These are phyloP conservation scores for Haplosporangium gracile DNA, from an alignment of 192 early-diverging fungal genomes.

Conservation along the genomic window DNA sequence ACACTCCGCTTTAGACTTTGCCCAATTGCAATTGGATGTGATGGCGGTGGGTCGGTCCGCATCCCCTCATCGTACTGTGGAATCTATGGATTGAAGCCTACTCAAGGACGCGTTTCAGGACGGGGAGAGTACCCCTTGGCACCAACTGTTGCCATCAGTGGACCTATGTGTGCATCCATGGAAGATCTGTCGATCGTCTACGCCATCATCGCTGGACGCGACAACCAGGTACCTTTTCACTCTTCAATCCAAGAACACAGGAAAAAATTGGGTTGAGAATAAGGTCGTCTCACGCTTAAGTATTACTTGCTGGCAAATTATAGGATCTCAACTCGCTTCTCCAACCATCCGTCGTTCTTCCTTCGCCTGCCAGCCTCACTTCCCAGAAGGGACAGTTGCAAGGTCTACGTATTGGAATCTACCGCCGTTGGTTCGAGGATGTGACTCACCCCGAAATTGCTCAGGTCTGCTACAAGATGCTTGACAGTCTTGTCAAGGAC, in stretches of 20 bases:
- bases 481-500: slow-evolving; percentile 46
- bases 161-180: slow-evolving; percentile 78
- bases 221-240: slow-evolving; percentile 50
- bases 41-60: slow-evolving; percentile 79
- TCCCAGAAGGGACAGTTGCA: slow-evolving; percentile 47
- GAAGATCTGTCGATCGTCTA: slow-evolving; percentile 78
- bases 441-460: slow-evolving; percentile 52
- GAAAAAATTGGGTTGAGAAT: background rate
- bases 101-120: slow-evolving; percentile 72
- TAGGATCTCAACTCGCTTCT: slow-evolving; percentile 61
- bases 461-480: slow-evolving; percentile 43
- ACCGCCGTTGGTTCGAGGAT: slow-evolving; percentile 61
- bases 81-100: slow-evolving; percentile 82
- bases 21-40: slow-evolving; percentile 79
- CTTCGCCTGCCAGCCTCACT: slow-evolving; percentile 13
- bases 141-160: slow-evolving; percentile 69
- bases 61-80: slow-evolving; percentile 81
- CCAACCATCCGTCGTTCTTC: slow-evolving; percentile 66
- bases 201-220: slow-evolving; percentile 71
- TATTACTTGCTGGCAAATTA: background rate
- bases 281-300: background rate
- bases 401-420: slow-evolving; percentile 73
- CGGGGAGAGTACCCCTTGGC: slow-evolving; percentile 66
- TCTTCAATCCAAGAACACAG: background rate
- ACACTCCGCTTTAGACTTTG: slow-evolving; percentile 49